phyloP scores from a whole-genome alignment of 202 grass and related monocot genomes.

The Carex arenaria region DNA sequence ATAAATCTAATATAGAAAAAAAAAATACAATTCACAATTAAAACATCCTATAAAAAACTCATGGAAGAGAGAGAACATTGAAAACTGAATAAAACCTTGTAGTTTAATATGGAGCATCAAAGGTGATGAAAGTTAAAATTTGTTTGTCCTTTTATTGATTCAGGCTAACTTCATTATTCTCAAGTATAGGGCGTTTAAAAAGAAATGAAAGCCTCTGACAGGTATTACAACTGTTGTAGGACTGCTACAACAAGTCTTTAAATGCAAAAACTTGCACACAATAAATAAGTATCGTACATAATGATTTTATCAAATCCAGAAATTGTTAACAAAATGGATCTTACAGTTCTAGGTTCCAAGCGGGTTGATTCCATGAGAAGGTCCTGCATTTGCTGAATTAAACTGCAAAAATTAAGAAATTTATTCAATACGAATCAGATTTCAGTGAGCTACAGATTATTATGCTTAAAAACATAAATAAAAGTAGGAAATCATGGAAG shows the following conservation, averaged over 20 bases:
- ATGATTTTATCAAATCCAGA: conserved; percentile 13
- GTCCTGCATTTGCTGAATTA: conserved; percentile 85
- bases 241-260: not conserved
- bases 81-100: not conserved
- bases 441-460: not conserved
- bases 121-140: not conserved
- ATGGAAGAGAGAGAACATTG: not conserved
- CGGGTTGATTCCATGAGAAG: conserved; percentile 55
- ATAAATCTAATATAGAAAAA: not conserved
- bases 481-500: not conserved
- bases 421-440: conserved; percentile 2
- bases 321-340: conserved; percentile 10
- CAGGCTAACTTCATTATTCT: not conserved
- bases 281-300: not conserved
- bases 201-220: not conserved
- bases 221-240: not conserved
- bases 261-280: not conserved
- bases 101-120: not conserved
- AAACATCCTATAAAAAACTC: not conserved
- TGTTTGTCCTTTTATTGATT: not conserved
- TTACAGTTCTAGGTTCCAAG: conserved; percentile 67
- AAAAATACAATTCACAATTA: not conserved
- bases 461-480: not conserved
- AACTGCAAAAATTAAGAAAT: conserved; percentile 46
- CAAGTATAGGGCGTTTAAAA: not conserved